Conservation (phyloP, 495 filamentous ascomycete genomes). For the Aspergillus avenaceus region DNA sequence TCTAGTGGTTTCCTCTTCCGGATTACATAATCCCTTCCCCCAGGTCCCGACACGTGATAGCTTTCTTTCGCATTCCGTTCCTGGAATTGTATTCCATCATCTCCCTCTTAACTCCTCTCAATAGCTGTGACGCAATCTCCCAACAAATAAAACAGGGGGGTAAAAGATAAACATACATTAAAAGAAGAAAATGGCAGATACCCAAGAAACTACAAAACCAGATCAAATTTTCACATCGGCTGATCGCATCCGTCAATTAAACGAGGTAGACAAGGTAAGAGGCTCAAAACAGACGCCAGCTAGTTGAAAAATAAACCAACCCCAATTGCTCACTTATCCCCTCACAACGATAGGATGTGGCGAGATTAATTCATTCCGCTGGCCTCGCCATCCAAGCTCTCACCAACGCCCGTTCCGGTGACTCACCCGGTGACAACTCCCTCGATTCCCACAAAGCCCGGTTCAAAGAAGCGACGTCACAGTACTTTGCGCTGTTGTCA, state of each 20-base stretch:
- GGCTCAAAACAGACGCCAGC: neutral
- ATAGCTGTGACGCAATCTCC: too few species aligned
- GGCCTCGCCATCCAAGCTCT: conserved; percentile 67
- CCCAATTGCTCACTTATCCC: neutral
- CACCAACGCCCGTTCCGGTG: conserved; percentile 44
- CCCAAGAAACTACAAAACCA: conserved; percentile 13
- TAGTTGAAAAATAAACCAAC: neutral
- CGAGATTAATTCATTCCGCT: conserved; percentile 61
- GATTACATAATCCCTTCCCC: conserved; percentile 12
- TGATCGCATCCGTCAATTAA: conserved; percentile 74
- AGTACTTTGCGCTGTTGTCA: conserved; percentile 66
- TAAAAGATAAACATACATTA: too few species aligned
- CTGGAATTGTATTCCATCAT: neutral
- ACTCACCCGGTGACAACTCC: conserved; percentile 31
- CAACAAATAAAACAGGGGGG: too few species aligned
- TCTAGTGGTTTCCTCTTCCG: conserved; percentile 14
- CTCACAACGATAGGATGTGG: conserved; percentile 41
- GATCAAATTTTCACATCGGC: conserved; percentile 50
- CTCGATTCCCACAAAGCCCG: conserved; percentile 50
- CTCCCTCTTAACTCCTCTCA: neutral
- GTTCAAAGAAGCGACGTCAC: conserved; percentile 59
- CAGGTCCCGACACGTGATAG: conserved; percentile 21
- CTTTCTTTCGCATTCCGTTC: neutral
- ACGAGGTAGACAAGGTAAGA: conserved; percentile 66
- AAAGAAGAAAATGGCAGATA: conserved; percentile 15